Conservation (phyloP, 768 basidiomycete genomes). For the Amanita pseudoporphyria region DNA sequence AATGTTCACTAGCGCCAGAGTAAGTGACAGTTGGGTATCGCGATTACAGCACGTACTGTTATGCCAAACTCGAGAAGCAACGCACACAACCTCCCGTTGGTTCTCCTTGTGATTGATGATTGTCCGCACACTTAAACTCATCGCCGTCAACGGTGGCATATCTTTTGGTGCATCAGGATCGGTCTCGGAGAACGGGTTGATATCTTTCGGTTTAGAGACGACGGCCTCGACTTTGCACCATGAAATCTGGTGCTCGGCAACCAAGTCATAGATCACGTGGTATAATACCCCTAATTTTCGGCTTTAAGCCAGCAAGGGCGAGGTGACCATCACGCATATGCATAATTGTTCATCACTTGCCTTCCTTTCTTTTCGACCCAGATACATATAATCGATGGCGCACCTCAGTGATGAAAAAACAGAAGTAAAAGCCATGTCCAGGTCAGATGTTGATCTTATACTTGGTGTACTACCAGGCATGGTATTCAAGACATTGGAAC, state of each 20-base stretch:
- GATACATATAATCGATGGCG: no score
- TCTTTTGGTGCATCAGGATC: conserved; percentile 67
- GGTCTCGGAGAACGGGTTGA: conserved; percentile 72
- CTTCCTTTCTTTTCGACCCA: no score
- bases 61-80: conserved; percentile 76
- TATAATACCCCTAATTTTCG: conserved; percentile 65
- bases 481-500: not conserved
- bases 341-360: no score
- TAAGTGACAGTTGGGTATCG: not conserved
- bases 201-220: conserved; percentile 77
- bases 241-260: conserved; percentile 54
- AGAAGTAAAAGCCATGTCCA: no score
- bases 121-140: conserved; percentile 81
- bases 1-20: conserved; percentile 50
- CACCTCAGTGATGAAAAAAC: no score
- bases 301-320: conserved; percentile 92
- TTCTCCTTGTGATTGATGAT: conserved; percentile 93
- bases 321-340: no score
- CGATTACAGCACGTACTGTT: conserved; percentile 27
- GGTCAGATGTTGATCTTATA: not conserved
- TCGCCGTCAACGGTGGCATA: conserved; percentile 80
- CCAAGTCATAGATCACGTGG: not conserved
- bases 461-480: not conserved
- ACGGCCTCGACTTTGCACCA: conserved; percentile 95
- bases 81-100: conserved; percentile 88